Percentiles rank a stretch among this genome's conserved stretches.
phyloP scores from a whole-genome alignment of 345 rosid species.

The Trapa incisa region DNA sequence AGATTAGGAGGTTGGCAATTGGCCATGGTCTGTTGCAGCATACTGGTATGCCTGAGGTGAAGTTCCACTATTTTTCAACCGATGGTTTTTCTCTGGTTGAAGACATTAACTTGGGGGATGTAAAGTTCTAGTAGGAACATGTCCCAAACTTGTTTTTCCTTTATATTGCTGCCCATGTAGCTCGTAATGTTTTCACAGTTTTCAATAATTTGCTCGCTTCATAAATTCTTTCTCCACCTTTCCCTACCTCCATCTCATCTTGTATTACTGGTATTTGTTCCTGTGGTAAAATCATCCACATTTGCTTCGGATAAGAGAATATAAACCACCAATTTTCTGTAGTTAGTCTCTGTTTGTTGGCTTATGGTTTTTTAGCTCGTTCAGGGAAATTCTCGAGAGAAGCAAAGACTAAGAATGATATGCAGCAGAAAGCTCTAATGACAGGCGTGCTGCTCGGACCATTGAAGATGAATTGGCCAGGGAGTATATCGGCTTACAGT shows the following conservation, averaged over 20 bases:
- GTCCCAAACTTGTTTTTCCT: not conserved
- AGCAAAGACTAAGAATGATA: slow-evolving; percentile 65
- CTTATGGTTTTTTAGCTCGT: slow-evolving; percentile 2
- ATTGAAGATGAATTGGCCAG: slow-evolving; percentile 58
- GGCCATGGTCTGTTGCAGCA: slow-evolving; percentile 83
- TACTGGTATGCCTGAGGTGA: slow-evolving; percentile 80
- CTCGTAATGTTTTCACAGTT: not conserved
- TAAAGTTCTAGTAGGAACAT: slow-evolving; percentile 59
- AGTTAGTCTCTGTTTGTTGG: not conserved
- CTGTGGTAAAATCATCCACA: not conserved
- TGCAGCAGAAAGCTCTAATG: slow-evolving; percentile 28
- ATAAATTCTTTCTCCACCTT: not conserved
- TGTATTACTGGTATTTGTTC: not conserved
- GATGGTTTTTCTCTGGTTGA: slow-evolving; percentile 58
- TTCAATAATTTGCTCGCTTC: not conserved
- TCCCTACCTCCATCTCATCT: too few relatives aligned
- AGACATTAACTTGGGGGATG: slow-evolving; percentile 49
- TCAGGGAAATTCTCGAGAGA: slow-evolving; percentile 85
- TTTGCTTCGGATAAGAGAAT: not conserved
- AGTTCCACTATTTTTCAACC: slow-evolving; percentile 57
- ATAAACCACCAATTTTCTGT: not conserved
- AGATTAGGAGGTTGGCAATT: slow-evolving; percentile 82
- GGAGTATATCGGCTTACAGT: slow-evolving; percentile 44
- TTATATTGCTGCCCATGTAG: not conserved
- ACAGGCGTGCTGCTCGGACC: slow-evolving; percentile 60